A percentile compares a stretch with the other conserved stretches of the same genome.
Conservation (phyloP, 148 eudicot species). For the Chenopodium suecicum region DNA sequence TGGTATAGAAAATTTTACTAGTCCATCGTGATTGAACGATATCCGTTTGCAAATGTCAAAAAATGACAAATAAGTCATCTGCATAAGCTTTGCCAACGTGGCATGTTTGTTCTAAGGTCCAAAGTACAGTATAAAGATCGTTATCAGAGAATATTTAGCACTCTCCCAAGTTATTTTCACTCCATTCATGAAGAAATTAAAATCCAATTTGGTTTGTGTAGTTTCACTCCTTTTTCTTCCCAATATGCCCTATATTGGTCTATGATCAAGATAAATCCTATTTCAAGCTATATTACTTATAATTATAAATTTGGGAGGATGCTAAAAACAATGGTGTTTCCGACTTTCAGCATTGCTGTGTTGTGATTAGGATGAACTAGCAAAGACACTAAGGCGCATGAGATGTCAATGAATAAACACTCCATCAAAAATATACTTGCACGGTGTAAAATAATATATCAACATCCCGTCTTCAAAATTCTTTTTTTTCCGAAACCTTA, state of each 20-base stretch:
- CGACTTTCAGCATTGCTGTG: neutral
- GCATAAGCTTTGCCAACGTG: neutral
- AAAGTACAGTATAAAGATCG: neutral
- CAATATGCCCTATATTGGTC: neutral
- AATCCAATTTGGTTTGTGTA: neutral
- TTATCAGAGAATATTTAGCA: neutral
- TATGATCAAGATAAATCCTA: too few relatives aligned
- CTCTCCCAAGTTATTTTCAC: neutral
- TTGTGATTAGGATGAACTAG: neutral
- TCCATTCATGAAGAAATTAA: neutral
- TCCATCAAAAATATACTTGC: too few relatives aligned
- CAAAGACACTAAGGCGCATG: too few relatives aligned
- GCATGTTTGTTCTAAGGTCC: neutral
- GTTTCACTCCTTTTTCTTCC: neutral
- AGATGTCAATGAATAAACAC: too few relatives aligned
- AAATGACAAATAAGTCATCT: neutral
- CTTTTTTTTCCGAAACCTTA: too few relatives aligned
- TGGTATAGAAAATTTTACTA: neutral
- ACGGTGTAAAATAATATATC: too few relatives aligned
- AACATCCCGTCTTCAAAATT: too few relatives aligned
- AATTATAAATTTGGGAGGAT: neutral
- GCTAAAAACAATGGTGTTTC: neutral
- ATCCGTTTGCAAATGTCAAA: neutral
- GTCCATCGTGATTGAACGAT: neutral
- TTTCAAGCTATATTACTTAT: neutral